Evolutionary conservation across 192 early-diverging fungal genomes (phyloP), one percentile per base, ranked within the genome.

Genomic region (Gonapodya prolifera): DNA sequence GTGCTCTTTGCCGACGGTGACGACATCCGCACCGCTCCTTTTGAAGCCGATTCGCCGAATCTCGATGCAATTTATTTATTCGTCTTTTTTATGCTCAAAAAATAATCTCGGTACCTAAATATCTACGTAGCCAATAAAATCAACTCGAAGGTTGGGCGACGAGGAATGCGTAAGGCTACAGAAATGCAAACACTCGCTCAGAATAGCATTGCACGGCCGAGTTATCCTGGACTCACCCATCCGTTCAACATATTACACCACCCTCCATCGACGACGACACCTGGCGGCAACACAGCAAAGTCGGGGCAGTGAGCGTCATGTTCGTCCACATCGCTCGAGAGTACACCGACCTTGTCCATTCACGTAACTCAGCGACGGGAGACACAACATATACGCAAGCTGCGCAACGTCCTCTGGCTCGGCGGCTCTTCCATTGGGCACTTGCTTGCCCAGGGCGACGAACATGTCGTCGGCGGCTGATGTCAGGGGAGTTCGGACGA

Each of bases 331-430:
- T n/a, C n/a, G n/a, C n/a, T 13, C 8, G 71, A 32, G 29, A 32
- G 71, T 29, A 32, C 16, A 30, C 71, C 31, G 8, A 73, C 71
- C 29, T 29, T 30, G 28, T 8, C 71, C 71, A 32, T 73, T 73
- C 28, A 73, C 71, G 31, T 30, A 73, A 2, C 18, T 32, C 28
- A 18, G 13, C 13, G 71, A 2, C 71, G 71, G 71, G 8, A 32
- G 13, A 29, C 71, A 73, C 71, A 73, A 29, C 28, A 30, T 8
- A 32, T 73, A 73, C 2, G 32, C 32, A 32, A 73, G 28, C 31
- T 73, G 71, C 28, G 71, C 71, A 16, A 73, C 32, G 71, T 73
- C 71, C 31, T 73, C 71, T 18, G 71, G 71, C 13, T 73, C 71
- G 8, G 71, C 71, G 29, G 71, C 71, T 16, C 71, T 2, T 8